These are phyloP conservation scores for Coemansia sp. DNA, from an alignment of 192 early-diverging fungal genomes.

Conservation along the genomic window DNA sequence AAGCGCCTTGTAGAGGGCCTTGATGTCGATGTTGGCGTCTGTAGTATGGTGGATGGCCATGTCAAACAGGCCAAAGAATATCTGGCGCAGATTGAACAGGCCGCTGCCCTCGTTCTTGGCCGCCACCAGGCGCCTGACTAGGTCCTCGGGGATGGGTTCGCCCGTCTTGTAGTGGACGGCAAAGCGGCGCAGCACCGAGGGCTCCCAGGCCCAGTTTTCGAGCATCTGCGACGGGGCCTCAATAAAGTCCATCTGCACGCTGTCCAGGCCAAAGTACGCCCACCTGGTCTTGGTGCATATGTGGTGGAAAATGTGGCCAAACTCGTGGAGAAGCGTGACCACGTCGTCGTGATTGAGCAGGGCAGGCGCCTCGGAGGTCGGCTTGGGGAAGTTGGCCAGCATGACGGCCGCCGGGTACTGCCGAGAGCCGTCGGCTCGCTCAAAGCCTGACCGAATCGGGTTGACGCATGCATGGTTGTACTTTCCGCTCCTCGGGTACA, in stretches of 20 bases:
- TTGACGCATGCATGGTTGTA: constrained; percentile 69
- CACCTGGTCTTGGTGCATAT: constrained; percentile 64
- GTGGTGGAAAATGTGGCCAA: constrained; percentile 62
- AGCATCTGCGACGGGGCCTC: constrained; percentile 83
- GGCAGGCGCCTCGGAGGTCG: constrained; percentile 59
- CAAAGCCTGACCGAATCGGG: constrained; percentile 56
- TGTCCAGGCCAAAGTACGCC: constrained; percentile 63
- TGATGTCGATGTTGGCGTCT: constrained; percentile 32
- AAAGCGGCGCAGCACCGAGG: constrained; percentile 48
- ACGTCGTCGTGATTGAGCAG: constrained; percentile 77
- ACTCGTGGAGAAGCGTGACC: constrained; percentile 72
- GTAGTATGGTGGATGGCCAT: constrained; percentile 59
- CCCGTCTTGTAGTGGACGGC: constrained; percentile 61
- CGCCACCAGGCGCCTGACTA: constrained; percentile 60
- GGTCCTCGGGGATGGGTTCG: constrained; percentile 58
- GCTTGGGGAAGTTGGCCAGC: constrained; percentile 60
- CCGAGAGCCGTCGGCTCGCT: constrained; percentile 46
- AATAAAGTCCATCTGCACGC: constrained; percentile 73
- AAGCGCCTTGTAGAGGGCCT: constrained; percentile 31
- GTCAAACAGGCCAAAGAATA: constrained; percentile 72
- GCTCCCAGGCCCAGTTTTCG: constrained; percentile 71
- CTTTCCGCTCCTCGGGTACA: constrained; percentile 64
- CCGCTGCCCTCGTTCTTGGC: constrained; percentile 67
- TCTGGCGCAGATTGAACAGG: constrained; percentile 62
- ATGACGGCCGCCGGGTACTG: constrained; percentile 57